A percentile compares a stretch with the other conserved stretches of the same genome.
These are phyloP conservation scores for Psilocybe azurescens DNA, from an alignment of 768 basidiomycete genomes.

Conservation along the genomic window DNA sequence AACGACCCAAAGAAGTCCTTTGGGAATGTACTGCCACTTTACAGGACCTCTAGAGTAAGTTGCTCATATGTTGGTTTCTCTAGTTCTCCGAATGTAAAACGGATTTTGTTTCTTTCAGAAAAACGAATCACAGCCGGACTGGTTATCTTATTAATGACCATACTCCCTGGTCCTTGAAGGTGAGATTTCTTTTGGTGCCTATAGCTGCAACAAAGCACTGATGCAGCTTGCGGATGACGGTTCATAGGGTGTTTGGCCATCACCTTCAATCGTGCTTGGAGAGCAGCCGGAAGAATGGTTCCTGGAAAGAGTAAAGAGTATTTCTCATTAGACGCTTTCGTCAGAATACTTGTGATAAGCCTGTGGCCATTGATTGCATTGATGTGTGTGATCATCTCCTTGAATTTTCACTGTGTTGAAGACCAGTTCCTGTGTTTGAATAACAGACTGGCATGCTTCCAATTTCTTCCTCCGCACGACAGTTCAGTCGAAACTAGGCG, in stretches of 20 bases:
- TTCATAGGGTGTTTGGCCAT: too few relatives aligned
- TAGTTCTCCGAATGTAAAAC: neutral
- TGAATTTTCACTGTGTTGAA: neutral
- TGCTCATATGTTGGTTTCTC: too few relatives aligned
- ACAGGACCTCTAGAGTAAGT: neutral
- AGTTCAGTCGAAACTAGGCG: neutral
- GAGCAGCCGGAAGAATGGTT: neutral
- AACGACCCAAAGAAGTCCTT: neutral
- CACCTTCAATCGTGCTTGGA: too few relatives aligned
- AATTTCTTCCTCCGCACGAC: neutral
- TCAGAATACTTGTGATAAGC: neutral
- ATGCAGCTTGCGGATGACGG: too few relatives aligned
- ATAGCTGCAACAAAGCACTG: too few relatives aligned
- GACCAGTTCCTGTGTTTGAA: neutral
- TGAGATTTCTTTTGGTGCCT: neutral
- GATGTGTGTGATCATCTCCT: neutral
- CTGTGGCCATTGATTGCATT: neutral
- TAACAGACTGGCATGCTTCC: neutral
- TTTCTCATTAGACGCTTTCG: neutral
- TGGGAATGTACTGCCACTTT: neutral
- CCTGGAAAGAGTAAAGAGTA: neutral
- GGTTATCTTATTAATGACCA: neutral
- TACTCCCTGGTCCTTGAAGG: conserved; percentile 1
- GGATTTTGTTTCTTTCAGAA: neutral
- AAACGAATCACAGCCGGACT: conserved; percentile 1